Evolutionary conservation across 192 early-diverging fungal genomes (phyloP).

Genomic region (Coemansia sp.): DNA sequence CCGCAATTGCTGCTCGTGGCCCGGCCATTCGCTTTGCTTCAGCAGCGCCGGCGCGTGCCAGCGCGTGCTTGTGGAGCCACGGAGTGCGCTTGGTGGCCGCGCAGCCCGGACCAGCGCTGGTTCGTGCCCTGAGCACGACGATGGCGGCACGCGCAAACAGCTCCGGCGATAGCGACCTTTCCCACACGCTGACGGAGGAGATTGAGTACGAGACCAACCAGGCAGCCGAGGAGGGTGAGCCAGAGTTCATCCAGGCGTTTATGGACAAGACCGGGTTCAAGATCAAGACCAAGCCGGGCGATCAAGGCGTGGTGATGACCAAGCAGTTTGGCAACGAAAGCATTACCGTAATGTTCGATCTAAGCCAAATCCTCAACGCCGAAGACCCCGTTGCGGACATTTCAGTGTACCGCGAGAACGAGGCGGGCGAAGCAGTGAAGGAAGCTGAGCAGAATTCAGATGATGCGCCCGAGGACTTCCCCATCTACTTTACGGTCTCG

Average conservation of each 20-base stretch:
- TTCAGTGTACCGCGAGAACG: constrained; percentile 54
- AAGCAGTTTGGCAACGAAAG: constrained; percentile 89
- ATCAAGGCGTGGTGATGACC: constrained; percentile 75
- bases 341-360: constrained; percentile 83
- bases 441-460: constrained; percentile 63
- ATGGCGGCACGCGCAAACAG: constrained; percentile 27
- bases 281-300: constrained; percentile 76
- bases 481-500: constrained; percentile 76
- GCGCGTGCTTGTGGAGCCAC: not conserved
- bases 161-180: constrained; percentile 66
- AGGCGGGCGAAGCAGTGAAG: constrained; percentile 54
- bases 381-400: constrained; percentile 66
- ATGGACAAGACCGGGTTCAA: constrained; percentile 61
- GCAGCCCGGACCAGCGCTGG: not conserved
- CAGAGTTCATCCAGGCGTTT: constrained; percentile 76
- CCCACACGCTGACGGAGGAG: constrained; percentile 71
- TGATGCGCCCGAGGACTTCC: constrained; percentile 66
- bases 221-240: constrained; percentile 56
- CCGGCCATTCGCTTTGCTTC: not conserved
- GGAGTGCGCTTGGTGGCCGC: not conserved
- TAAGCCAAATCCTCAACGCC: constrained; percentile 79
- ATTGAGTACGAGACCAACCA: constrained; percentile 67
- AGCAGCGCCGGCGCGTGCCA: not conserved
- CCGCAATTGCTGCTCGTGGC: constrained; percentile 9
- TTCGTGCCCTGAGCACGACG: constrained; percentile 41